phyloP scores from a whole-genome alignment of 805 yeast genomes.

The Myxozyma neglecta region DNA sequence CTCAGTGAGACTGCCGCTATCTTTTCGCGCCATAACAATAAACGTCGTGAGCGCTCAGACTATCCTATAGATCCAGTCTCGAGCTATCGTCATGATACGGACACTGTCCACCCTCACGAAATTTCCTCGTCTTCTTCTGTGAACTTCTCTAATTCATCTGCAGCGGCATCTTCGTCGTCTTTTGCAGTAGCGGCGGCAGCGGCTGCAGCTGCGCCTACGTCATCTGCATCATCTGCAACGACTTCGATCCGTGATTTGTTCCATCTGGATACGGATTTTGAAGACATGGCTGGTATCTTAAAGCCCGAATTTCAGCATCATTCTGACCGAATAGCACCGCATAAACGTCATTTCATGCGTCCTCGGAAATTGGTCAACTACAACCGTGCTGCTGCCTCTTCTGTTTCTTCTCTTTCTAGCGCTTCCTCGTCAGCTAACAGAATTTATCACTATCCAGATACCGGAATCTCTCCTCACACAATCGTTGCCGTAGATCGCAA shows the following conservation, averaged over 20 bases:
- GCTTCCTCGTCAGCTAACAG: neutral
- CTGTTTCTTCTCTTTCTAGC: neutral
- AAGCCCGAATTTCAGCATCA: constrained; percentile 25
- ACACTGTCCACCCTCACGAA: neutral
- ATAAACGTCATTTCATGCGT: constrained; percentile 34
- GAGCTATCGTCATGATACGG: neutral
- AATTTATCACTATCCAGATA: neutral
- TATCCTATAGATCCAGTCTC: neutral
- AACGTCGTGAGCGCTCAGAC: neutral
- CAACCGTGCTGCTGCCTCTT: constrained; percentile 9
- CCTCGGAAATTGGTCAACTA: constrained; percentile 34
- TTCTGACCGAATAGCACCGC: constrained; percentile 1
- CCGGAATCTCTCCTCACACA: constrained; percentile 4
- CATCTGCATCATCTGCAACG: neutral
- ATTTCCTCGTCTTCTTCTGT: no score
- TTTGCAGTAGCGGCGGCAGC: neutral
- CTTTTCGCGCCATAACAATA: constrained; percentile 2
- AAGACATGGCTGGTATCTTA: constrained; percentile 55
- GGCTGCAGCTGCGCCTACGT: neutral
- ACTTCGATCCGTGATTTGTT: constrained; percentile 10
- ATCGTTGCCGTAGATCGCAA: neutral
- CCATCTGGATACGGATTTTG: constrained; percentile 49
- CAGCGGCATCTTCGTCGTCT: no score
- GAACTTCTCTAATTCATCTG: no score
- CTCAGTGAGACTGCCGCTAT: constrained; percentile 2